Evolutionary conservation across 2,329 filamentous ascomycete species (phyloP).

Genomic region (Verticillium tricorpus): DNA sequence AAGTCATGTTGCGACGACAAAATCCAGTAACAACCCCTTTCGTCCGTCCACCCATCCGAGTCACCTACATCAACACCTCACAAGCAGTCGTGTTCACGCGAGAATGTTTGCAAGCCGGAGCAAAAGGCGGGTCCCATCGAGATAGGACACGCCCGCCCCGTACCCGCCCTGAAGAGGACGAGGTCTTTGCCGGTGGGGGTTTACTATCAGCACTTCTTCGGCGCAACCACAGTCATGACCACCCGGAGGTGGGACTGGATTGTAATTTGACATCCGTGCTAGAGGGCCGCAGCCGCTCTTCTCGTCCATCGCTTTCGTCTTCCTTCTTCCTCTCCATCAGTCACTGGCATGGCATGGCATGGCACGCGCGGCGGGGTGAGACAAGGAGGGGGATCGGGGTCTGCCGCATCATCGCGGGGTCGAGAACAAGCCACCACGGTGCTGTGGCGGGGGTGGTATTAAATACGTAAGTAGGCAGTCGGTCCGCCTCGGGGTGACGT

Average conservation of each 20-base stretch:
- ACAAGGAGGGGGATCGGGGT: background rate
- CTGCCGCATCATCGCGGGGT: background rate
- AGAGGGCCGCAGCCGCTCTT: conserved; percentile 13
- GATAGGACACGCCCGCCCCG: conserved; percentile 11
- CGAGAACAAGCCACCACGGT: background rate
- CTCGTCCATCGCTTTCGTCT: background rate
- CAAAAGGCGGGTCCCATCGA: conserved; percentile 9
- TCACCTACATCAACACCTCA: background rate
- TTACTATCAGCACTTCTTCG: conserved; percentile 97
- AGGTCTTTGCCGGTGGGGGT: conserved; percentile 23
- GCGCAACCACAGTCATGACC: conserved; percentile 87
- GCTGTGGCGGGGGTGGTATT: conserved; percentile 4
- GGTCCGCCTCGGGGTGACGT: background rate
- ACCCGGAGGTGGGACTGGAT: conserved; percentile 57
- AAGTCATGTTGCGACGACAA: background rate
- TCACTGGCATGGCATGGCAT: background rate
- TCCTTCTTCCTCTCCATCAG: background rate
- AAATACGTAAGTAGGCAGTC: conserved; percentile 4
- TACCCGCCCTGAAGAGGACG: conserved; percentile 14
- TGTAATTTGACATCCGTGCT: conserved; percentile 99
- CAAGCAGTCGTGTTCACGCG: background rate
- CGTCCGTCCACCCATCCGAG: background rate
- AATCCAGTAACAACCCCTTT: background rate
- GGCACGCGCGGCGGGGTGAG: background rate
- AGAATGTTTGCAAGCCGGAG: conserved; percentile 15